Base-by-base conservation (phyloP, 2,329 filamentous ascomycete genomes). In the Alternaria dauci region DNA sequence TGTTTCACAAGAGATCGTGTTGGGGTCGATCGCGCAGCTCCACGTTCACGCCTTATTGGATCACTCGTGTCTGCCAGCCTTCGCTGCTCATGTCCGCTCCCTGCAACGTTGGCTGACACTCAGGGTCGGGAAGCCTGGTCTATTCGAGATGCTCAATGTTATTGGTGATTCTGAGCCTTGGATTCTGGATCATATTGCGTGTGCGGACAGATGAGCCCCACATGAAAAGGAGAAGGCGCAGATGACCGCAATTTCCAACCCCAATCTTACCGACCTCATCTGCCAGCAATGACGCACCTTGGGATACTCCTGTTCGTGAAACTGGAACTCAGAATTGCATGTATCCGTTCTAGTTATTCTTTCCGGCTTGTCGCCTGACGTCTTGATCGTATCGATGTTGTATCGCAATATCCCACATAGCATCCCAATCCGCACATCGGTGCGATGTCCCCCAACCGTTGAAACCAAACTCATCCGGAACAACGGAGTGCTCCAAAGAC, bases 81-180 rank as follows among this genome's bases (percentile, higher is more conserved):
- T 41, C 47, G 47, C 53, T 47, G n/a, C 50, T 59, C 46, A 57
- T 57, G 34, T 60, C 58, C 58, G 53, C 41, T 44, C 58, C 52
- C 46, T 60, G 54, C 30, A 43, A 55, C 18, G 43, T 26, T 9
- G 30, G 42, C 34, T 39, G 34, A 12, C 16, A 18, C 14, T 12
- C 38, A 50, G 14, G 34, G 43, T 41, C 44, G 30, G n/a, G 16
- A 51, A 53, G 41, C 50, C 42, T 55, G 26, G 38, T 51, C 25
- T 26, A 44, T 9, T 47, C 44, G 25, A 25, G 34, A 56, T 34
- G 47, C 32, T 20, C 28, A 36, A 36, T 28, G 38, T 41, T 16
- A 41, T 26, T 36, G n/a, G 46, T 39, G 44, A 36, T n/a, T 39
- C 32, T 34, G 44, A 38, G 23, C 58, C 32, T 48, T 18, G 16